These are phyloP conservation scores for Yamadazyma sp. DNA, from an alignment of 1,139 yeast genomes.

Conservation along the genomic window DNA sequence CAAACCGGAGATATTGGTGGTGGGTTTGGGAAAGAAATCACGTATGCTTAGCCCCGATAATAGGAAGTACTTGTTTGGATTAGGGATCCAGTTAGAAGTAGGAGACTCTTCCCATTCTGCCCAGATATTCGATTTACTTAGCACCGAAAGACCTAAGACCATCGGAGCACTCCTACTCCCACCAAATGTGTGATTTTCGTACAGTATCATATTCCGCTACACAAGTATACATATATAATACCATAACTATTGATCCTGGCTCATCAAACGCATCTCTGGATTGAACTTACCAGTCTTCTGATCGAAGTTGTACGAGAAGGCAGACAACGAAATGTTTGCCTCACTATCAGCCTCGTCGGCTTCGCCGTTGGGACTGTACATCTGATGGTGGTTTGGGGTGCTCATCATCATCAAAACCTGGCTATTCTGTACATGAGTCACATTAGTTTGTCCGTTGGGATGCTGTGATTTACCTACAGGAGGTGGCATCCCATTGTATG, in stretches of 20 bases:
- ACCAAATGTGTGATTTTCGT: slow-evolving; percentile 49
- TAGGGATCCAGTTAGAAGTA: slow-evolving; percentile 70
- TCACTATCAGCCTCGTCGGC: slow-evolving; percentile 12
- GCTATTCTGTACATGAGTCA: too few relatives aligned
- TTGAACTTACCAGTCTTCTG: slow-evolving; percentile 8
- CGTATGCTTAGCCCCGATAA: slow-evolving; percentile 61
- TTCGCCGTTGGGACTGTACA: slow-evolving; percentile 15
- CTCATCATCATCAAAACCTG: slow-evolving; percentile 37
- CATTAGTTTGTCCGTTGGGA: too few relatives aligned
- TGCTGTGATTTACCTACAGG: slow-evolving; percentile 10
- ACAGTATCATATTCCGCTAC: background rate
- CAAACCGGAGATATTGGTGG: slow-evolving; percentile 71
- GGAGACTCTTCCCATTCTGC: slow-evolving; percentile 71
- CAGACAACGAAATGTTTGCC: slow-evolving; percentile 15
- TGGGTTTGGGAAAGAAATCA: slow-evolving; percentile 67
- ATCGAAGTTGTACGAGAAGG: slow-evolving; percentile 15
- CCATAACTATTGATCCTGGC: slow-evolving; percentile 9
- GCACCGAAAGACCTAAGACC: slow-evolving; percentile 74
- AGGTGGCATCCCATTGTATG: slow-evolving; percentile 29
- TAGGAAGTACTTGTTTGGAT: slow-evolving; percentile 43
- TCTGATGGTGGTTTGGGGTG: slow-evolving; percentile 41
- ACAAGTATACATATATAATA: background rate
- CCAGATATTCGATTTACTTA: slow-evolving; percentile 67
- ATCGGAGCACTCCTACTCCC: slow-evolving; percentile 73
- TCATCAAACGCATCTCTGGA: slow-evolving; percentile 9